Evolutionary conservation across 1,139 yeast species (phyloP), one percentile per base, ranked within the genome.

Genomic region (Suhomyces bokatorum): DNA sequence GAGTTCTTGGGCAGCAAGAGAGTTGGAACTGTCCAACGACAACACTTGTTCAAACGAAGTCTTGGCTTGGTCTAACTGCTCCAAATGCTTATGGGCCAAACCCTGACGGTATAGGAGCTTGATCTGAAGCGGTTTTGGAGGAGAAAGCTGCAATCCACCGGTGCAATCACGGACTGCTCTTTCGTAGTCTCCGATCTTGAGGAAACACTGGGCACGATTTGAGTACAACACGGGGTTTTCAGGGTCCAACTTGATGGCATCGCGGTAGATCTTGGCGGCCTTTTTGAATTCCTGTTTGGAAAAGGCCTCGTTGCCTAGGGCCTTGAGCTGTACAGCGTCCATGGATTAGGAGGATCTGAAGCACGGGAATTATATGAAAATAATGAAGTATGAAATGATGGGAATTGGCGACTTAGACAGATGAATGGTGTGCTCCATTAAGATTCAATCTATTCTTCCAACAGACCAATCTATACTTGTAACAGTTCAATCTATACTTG

Each of bases 141-240:
- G 63, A 26, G 65, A 70, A 2, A 73, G 54, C 11, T 56, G 58
- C 29, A 89, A 63, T 0, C 95, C 93, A 7, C 59, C 57, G 17
- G 78, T 71, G 51, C 91, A 80, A 57, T 85, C 89, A 14, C 66
- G 64, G 11, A 83, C 59, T 1, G 93, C 95, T 34, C 79, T 74
- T 4, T 69, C 65, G 69, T 75, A 80, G 37, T 77, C 75, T 7
- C 72, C 63, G 6, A 85, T 65, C 53, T 84, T 81, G 43, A 87
- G 63, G 53, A 81, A 76, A 26, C 90, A 79, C 60, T 87, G 84
- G 3, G 97, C 95, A 43, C 91, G 70, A 62, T 91, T 91, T 12
- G 96, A 83, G 60, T 78, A 85, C 6, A 88, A 70, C 5, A 85
- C 76, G 0, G 96, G 76, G 55, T 84, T 82, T 4, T 57, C 45